phyloP scores from a whole-genome alignment of 164 flowering plant species.

The Vitis riparia region DNA sequence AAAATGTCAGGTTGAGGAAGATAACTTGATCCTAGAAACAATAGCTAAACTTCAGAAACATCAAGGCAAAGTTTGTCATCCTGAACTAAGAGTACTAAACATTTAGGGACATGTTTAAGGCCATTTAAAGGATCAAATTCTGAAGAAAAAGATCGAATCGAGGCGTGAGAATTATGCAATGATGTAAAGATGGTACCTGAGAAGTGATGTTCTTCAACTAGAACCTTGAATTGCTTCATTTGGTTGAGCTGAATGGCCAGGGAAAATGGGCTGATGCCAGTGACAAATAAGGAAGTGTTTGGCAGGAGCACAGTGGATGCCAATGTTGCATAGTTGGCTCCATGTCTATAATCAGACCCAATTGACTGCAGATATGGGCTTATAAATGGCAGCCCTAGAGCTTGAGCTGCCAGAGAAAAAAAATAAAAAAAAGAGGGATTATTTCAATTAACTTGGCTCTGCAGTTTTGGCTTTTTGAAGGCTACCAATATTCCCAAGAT shows the following conservation, averaged over 20 bases:
- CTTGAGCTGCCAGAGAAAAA: conserved; percentile 60
- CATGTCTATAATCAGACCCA: conserved; percentile 74
- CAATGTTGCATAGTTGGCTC: conserved; percentile 83
- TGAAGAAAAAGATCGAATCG: neutral
- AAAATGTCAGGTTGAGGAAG: conserved; percentile 62
- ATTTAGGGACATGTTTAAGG: no score
- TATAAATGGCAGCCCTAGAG: conserved; percentile 70
- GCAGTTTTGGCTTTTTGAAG: no score
- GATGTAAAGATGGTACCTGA: conserved; percentile 17
- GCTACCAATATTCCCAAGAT: no score
- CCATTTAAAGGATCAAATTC: neutral
- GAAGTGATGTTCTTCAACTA: conserved; percentile 39
- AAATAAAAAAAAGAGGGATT: neutral
- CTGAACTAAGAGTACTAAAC: no score
- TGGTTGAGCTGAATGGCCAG: conserved; percentile 91
- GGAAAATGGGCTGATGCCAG: conserved; percentile 85
- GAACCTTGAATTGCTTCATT: conserved; percentile 72
- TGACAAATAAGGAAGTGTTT: conserved; percentile 73
- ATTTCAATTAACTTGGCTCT: no score
- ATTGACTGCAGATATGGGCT: conserved; percentile 87
- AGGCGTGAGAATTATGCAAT: no score
- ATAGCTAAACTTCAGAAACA: neutral
- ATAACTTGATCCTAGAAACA: conserved; percentile 11
- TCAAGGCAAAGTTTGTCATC: no score
- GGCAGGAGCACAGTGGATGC: conserved; percentile 90